Base-by-base conservation (phyloP, 106 monocot genomes). In the Triglochin maritima region DNA sequence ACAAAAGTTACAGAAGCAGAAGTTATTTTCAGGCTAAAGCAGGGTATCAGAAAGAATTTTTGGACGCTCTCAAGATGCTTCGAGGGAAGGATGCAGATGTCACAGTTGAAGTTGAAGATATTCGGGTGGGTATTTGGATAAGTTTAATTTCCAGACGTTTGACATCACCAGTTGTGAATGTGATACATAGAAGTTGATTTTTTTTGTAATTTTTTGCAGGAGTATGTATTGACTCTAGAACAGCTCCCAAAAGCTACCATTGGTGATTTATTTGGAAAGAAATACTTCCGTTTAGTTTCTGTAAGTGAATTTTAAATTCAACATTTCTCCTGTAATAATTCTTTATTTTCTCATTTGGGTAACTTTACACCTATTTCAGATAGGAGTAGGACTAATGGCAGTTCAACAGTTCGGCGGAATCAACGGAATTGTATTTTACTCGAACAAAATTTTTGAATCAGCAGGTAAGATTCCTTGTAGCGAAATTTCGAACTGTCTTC, bases 351-450 rank as follows among this genome's bases (percentile, higher is more conserved):
- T 65, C 16, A 65, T 54, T 1, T 66, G 49, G 48, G 2, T 13
- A 59, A 59, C 9, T 16, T 73, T 16, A 12, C 12, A 4, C 2
- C 11, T 49, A 65, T 13, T 15, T 67, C 61, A 90, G 89, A 74
- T 90, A 29, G 84, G 86, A 15, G 84, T 81, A 46, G 87, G 87
- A 50, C 67, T 90, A 3, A 83, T 90, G 81, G 77, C 70, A n/a
- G 74, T 87, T 66, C 90, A 90, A 78, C 87, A 90, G 69, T 82
- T 87, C 63, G 80, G 79, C 43, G 90, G 87, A 13, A 63, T 82
- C 66, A 87, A 84, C 63, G 90, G 87, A 65, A 79, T 90, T 14
- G 17, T 53, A 60, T 90, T 84, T 69, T 90, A 90, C 71, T 66
- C 87, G 4, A 87, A 82, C 65, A 76, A 81, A 68, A 82, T 62